Base-by-base conservation (phyloP, 1,139 yeast genomes). In the Hansenula sp. region DNA sequence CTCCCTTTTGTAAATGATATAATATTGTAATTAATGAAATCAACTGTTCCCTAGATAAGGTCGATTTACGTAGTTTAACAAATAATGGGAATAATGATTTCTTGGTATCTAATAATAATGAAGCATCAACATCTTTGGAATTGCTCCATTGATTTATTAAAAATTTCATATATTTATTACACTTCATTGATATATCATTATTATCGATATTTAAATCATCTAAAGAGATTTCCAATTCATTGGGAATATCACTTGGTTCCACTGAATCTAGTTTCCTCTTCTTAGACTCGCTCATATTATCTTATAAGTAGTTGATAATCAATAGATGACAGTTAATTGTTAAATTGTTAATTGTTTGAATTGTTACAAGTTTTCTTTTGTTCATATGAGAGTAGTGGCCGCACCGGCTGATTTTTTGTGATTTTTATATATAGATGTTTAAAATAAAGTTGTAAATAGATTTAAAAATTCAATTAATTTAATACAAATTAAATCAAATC, bases 1-100 rank as follows among this genome's bases (percentile, higher is more conserved):
- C 72, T 16, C 65, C 59, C 11, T 65, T 60, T 61, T 89, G 96
- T 18, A 86, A 43, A 54, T 83, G 73, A 56, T 75, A 72, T 8
- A 84, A 56, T 2, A 85, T 75, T 0, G 89, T 82, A 2, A 81
- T 69, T 19, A 89, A 62, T 0, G 87, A 76, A 0, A 76, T 74
- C 36, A 81, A 62, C 60, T 84, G 65, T 21, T 70, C 76, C 6
- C 60, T 61, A 1, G 66, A 56, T 2, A 89, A 59, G 17, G 66
- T 67, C 19, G 66, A 60, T 40, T 73, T 70, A 8, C 93, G 70
- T 18, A 89, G 68, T 49, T 74, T 71, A 41, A 79, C 77, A 31
- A 89, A 65, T 33, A 89, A 63, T 25, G 83, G 80, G 31, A 82
- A 77, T 37, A 88, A 57, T 52, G 81, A 78, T 42, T 65, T 65